phyloP scores from a whole-genome alignment of 2,329 filamentous ascomycete genomes.

The Alternaria metachromatica region DNA sequence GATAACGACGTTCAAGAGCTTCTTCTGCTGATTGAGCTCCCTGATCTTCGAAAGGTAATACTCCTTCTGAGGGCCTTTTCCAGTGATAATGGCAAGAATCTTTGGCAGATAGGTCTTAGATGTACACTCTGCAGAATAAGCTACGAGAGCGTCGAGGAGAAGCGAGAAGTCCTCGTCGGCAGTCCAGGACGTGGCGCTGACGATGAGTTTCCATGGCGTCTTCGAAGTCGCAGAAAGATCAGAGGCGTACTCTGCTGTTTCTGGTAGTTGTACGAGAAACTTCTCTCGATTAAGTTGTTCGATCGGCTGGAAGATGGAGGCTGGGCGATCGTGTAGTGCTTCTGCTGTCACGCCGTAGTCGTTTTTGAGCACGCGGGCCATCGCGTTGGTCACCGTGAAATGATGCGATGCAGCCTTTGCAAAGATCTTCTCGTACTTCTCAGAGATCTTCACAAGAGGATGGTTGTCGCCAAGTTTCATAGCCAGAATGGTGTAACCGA shows the following conservation, averaged over 20 bases:
- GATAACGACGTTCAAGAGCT: constrained; percentile 74
- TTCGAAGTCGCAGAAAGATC: constrained; percentile 58
- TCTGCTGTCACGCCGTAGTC: constrained; percentile 71
- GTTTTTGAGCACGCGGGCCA: constrained; percentile 74
- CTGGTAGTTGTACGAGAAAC: constrained; percentile 71
- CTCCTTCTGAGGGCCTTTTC: constrained; percentile 85
- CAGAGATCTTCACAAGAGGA: constrained; percentile 78
- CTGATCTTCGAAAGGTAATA: constrained; percentile 73
- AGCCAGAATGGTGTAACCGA: constrained; percentile 90
- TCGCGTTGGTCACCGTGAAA: constrained; percentile 88
- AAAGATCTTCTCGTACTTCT: constrained; percentile 77
- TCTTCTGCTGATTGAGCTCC: constrained; percentile 65
- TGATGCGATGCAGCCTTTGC: constrained; percentile 74
- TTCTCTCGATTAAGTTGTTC: constrained; percentile 48
- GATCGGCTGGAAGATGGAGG: constrained; percentile 79
- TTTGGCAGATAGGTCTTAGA: constrained; percentile 62
- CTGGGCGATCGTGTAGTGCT: constrained; percentile 75
- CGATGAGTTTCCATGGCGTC: constrained; percentile 71
- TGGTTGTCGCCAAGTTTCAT: constrained; percentile 68
- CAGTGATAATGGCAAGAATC: constrained; percentile 90
- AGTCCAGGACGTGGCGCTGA: constrained; percentile 97
- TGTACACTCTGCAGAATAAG: constrained; percentile 67
- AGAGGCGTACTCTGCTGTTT: constrained; percentile 66
- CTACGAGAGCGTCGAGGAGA: constrained; percentile 79
- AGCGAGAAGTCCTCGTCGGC: constrained; percentile 94